phyloP scores from a whole-genome alignment of 1,284 basidiomycete species.

The Mycena sp. region DNA sequence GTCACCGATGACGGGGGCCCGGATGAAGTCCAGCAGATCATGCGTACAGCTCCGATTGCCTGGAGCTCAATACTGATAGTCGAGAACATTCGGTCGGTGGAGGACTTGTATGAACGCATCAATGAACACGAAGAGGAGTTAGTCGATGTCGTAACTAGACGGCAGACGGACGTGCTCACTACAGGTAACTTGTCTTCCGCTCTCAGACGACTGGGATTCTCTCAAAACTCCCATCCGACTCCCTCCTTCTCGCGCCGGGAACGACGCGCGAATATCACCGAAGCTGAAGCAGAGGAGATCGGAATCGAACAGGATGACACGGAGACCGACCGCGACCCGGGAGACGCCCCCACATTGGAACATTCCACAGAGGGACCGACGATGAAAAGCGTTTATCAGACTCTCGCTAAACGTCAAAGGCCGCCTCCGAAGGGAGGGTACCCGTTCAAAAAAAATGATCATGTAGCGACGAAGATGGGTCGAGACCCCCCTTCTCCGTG shows the following conservation, averaged over 20 bases:
- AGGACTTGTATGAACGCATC: background rate
- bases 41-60: background rate
- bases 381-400: background rate
- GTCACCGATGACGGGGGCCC: background rate
- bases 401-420: background rate
- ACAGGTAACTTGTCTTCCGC: background rate
- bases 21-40: background rate
- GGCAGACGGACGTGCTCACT: background rate
- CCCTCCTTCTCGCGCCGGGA: no score
- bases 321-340: no score
- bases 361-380: no score
- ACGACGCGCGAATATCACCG: background rate
- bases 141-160: background rate
- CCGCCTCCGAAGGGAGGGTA: constrained; percentile 2
- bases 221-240: background rate
- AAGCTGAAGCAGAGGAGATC: background rate
- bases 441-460: constrained; percentile 18
- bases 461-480: constrained; percentile 20
- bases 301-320: background rate
- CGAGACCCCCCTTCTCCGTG: constrained; percentile 13
- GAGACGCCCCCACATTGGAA: no score
- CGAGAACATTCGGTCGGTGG: background rate
- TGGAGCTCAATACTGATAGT: background rate
- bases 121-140: constrained; percentile 5
- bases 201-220: background rate